Conservation (phyloP, 2,329 filamentous ascomycete species). For the Pseudophaeomoniella oleicola region DNA sequence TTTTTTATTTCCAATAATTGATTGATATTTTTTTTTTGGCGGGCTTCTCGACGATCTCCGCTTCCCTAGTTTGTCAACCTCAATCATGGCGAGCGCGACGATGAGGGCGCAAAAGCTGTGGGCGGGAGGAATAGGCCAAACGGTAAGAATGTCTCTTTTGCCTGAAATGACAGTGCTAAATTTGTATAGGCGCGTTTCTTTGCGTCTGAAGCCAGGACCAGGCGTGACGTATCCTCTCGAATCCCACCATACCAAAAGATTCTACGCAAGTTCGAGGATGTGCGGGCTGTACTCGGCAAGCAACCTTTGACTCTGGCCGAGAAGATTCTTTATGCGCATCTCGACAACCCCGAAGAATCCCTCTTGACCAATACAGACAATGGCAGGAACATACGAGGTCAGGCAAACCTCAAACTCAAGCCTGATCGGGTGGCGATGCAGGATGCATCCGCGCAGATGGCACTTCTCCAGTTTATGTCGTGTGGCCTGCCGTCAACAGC, state of each 20-base stretch:
- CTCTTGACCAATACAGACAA: constrained; percentile 70
- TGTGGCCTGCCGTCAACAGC: constrained; percentile 80
- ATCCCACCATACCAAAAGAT: constrained; percentile 74
- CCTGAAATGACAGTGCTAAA: not conserved
- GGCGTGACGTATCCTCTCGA: constrained; percentile 34
- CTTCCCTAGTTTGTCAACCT: too few species aligned
- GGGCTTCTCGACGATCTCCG: too few species aligned
- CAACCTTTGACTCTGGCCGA: constrained; percentile 72
- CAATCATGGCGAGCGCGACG: not conserved
- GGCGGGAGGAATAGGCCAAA: not conserved
- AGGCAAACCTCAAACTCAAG: constrained; percentile 89
- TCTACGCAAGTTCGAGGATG: constrained; percentile 59
- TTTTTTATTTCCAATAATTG: too few species aligned
- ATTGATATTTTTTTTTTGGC: too few species aligned
- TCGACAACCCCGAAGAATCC: constrained; percentile 79
- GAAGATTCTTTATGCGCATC: constrained; percentile 95
- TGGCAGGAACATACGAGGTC: constrained; percentile 69
- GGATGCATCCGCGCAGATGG: constrained; percentile 97
- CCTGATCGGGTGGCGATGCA: constrained; percentile 98
- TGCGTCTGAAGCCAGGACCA: constrained; percentile 9
- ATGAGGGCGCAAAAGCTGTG: constrained; percentile 2
- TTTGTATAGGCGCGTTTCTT: constrained; percentile 4
- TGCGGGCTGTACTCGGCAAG: constrained; percentile 55
- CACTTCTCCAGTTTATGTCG: constrained; percentile 94
- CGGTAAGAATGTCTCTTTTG: not conserved